Evolutionary conservation across 2,329 filamentous ascomycete species (phyloP), one percentile per base, ranked within the genome.

Genomic region (Macrophomina tecta): DNA sequence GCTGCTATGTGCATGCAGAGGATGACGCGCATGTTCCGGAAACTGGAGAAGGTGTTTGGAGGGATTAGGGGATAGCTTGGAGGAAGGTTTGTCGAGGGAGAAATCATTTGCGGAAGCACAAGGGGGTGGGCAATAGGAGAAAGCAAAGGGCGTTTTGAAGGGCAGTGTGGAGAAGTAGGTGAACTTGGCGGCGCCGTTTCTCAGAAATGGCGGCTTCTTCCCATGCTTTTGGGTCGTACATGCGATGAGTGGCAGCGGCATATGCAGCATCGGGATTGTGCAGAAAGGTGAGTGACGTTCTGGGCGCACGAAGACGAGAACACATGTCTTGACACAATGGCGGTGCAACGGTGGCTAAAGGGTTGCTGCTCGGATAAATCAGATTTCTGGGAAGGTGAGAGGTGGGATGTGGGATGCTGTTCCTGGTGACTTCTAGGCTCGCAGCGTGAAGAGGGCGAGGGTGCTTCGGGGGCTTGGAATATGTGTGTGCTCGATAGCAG

Each of bases 241-340:
- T 40, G 52, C 58, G 45, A 30, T 49, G 58, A 45, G 45, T 62
- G 58, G 58, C 58, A 62, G 38, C 38, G 52, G 52, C 52, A 23
- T 46, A 62, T 62, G 58, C 58, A 49, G 45, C 45, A 62, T 62
- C 58, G 58, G 58, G 32, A 62, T 30, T 30, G 45, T 62, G 58
- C 58, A 62, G 58, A 48, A 55, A 9, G 16, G 36, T 14, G 30
- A 38, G 42, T 49, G 58, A 62, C 58, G 58, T 62, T 30, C 14
- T 23, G 32, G 45, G 42, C n/a, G 53, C 18, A 23, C 36, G 36
- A 11, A 23, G 9, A 62, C 42, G 32, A 62, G 30, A 62, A 62
- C 52, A 55, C 52, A 62, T 49, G 42, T 23, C 58, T 62, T 48
- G 30, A 45, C 11, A n/a, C 28, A 28, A 4, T 4, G n/a, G 6